Conservation (phyloP, 2,329 filamentous ascomycete species). For the Podosphaera xanthii region DNA sequence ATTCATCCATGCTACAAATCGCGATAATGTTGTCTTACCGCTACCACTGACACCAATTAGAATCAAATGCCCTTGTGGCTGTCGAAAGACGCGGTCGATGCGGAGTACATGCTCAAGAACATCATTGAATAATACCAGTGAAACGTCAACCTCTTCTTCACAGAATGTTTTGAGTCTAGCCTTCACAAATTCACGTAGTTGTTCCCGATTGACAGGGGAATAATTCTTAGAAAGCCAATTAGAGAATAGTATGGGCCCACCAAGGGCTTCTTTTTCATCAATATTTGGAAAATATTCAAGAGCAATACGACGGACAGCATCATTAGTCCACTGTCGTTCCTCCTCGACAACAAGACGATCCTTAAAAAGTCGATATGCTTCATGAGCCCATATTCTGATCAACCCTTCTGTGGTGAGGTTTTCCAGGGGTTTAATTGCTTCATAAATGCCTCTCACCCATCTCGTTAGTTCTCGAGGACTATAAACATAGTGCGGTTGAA, state of each 20-base stretch:
- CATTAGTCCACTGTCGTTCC: slow-evolving; percentile 85
- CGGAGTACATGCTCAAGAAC: slow-evolving; percentile 93
- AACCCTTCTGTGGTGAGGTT: slow-evolving; percentile 72
- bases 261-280: slow-evolving; percentile 69
- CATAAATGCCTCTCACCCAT: slow-evolving; percentile 94
- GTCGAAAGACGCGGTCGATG: slow-evolving; percentile 94
- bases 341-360: slow-evolving; percentile 89
- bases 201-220: slow-evolving; percentile 83
- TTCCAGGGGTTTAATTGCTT: slow-evolving; percentile 84
- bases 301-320: slow-evolving; percentile 67
- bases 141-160: slow-evolving; percentile 96
- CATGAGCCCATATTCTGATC: slow-evolving; percentile 93
- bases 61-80: slow-evolving; percentile 94
- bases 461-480: slow-evolving; percentile 93
- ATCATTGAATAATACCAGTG: slow-evolving; percentile 97
- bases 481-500: slow-evolving; percentile 98
- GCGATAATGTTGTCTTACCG: slow-evolving; percentile 92
- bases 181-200: slow-evolving; percentile 91
- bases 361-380: slow-evolving; percentile 87
- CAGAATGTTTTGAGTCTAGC: slow-evolving; percentile 94
- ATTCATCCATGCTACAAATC: slow-evolving; percentile 99
- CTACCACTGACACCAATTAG: slow-evolving; percentile 95
- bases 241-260: slow-evolving; percentile 87
- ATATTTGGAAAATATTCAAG: slow-evolving; percentile 89
- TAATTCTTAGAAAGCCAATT: slow-evolving; percentile 99